A percentile compares a stretch with the other conserved stretches of the same genome.
Conservation (phyloP, 208 protist genomes). For the Willaertia magna region DNA sequence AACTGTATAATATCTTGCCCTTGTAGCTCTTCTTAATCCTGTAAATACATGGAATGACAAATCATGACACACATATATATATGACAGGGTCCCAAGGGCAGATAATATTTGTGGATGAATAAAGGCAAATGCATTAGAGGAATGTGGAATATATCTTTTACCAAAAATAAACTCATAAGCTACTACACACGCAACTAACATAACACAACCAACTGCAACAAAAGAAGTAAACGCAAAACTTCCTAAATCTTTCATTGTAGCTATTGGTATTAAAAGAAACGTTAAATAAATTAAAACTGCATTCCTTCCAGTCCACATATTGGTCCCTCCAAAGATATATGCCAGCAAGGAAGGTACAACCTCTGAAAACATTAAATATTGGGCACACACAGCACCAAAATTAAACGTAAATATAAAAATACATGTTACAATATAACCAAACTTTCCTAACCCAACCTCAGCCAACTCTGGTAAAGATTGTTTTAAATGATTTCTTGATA, state of each 20-base stretch:
- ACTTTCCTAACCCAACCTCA: neutral
- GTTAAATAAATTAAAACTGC: neutral
- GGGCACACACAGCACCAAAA: neutral
- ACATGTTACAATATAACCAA: neutral
- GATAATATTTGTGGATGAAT: neutral
- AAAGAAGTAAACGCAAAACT: neutral
- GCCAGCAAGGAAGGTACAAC: neutral
- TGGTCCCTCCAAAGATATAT: neutral
- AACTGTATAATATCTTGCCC: neutral
- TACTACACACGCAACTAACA: neutral
- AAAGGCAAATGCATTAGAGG: neutral
- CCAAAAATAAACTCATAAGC: neutral
- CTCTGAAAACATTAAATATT: conserved; percentile 3
- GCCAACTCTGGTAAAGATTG: neutral
- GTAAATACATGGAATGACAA: neutral
- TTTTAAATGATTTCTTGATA: neutral
- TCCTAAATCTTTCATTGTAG: neutral
- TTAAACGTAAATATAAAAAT: conserved; percentile 1
- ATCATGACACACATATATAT: neutral
- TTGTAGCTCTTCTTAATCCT: neutral
- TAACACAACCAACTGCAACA: neutral
- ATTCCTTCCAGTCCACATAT: neutral
- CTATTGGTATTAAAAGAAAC: neutral
- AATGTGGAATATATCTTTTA: neutral
- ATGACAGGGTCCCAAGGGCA: neutral